phyloP scores from a whole-genome alignment of 441 rosid species.

The Erysimum pusillum region DNA sequence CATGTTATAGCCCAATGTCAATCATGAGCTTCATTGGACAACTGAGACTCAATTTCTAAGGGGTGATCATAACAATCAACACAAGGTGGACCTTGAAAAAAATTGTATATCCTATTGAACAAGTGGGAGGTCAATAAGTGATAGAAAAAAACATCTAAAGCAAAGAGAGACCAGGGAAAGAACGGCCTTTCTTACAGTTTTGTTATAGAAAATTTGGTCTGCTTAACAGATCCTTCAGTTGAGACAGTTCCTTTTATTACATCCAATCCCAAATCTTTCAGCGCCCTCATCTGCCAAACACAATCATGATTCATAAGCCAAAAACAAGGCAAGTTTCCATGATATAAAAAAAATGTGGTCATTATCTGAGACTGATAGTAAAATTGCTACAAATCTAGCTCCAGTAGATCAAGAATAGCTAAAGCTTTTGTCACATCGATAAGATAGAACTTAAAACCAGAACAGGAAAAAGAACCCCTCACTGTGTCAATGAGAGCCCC shows the following conservation, averaged over 20 bases:
- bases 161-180: slow-evolving; percentile 8
- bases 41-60: background rate
- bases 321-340: slow-evolving; percentile 2
- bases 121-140: slow-evolving; percentile 26
- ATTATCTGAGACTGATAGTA: background rate
- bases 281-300: slow-evolving; percentile 75
- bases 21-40: background rate
- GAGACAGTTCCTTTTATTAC: slow-evolving; percentile 84
- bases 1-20: background rate
- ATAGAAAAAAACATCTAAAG: slow-evolving; percentile 14
- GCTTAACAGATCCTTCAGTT: slow-evolving; percentile 81
- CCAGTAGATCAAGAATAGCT: slow-evolving; percentile 6
- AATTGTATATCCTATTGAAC: background rate
- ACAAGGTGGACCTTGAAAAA: slow-evolving; percentile 24
- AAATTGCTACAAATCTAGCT: slow-evolving; percentile 21
- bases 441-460: background rate
- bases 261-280: slow-evolving; percentile 89
- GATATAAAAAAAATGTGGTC: background rate
- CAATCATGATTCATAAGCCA: slow-evolving; percentile 17
- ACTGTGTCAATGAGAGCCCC: slow-evolving; percentile 97
- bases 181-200: slow-evolving; percentile 62
- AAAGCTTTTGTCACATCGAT: slow-evolving; percentile 5
- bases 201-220: slow-evolving; percentile 78
- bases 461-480: slow-evolving; percentile 32
- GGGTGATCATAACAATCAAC: slow-evolving; percentile 13